phyloP scores from a whole-genome alignment of 495 filamentous ascomycete species.

The Xylaria curta region DNA sequence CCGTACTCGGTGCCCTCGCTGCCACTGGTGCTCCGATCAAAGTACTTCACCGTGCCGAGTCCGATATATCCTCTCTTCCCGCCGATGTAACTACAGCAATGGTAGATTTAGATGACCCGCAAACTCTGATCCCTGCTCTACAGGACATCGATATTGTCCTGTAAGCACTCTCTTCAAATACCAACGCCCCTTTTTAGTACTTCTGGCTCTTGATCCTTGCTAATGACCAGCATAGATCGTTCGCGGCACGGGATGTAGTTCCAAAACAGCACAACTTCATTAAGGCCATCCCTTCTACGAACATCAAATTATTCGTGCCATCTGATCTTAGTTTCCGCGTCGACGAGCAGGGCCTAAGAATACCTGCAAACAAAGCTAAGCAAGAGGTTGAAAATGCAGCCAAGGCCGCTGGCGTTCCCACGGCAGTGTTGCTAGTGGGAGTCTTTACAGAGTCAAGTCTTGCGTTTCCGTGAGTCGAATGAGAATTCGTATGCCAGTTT shows the following conservation, averaged over 20 bases:
- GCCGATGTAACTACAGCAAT: slow-evolving; percentile 24
- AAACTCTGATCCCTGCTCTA: slow-evolving; percentile 28
- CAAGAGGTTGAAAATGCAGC: slow-evolving; percentile 33
- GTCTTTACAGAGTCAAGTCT: slow-evolving; percentile 32
- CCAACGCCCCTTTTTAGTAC: not conserved
- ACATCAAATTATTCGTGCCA: slow-evolving; percentile 38
- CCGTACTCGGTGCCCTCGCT: slow-evolving; percentile 32
- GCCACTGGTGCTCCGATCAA: slow-evolving; percentile 32
- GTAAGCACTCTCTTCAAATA: slow-evolving; percentile 24
- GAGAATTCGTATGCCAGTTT: not conserved
- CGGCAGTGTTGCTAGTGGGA: slow-evolving; percentile 27
- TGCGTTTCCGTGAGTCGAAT: slow-evolving; percentile 28
- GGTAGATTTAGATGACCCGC: slow-evolving; percentile 32
- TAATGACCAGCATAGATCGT: slow-evolving; percentile 26
- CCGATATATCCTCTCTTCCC: slow-evolving; percentile 34
- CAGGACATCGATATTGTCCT: slow-evolving; percentile 35
- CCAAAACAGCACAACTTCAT: slow-evolving; percentile 32
- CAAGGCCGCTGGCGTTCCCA: slow-evolving; percentile 33
- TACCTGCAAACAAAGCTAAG: slow-evolving; percentile 33
- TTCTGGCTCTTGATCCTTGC: not conserved
- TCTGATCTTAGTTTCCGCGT: slow-evolving; percentile 32
- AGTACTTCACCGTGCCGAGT: slow-evolving; percentile 35
- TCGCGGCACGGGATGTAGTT: slow-evolving; percentile 33
- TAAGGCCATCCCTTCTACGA: slow-evolving; percentile 33
- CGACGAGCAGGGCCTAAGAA: slow-evolving; percentile 27